Evolutionary conservation across 108 stramenopile genomes (phyloP).

Genomic region (Skeletonema tropicum): DNA sequence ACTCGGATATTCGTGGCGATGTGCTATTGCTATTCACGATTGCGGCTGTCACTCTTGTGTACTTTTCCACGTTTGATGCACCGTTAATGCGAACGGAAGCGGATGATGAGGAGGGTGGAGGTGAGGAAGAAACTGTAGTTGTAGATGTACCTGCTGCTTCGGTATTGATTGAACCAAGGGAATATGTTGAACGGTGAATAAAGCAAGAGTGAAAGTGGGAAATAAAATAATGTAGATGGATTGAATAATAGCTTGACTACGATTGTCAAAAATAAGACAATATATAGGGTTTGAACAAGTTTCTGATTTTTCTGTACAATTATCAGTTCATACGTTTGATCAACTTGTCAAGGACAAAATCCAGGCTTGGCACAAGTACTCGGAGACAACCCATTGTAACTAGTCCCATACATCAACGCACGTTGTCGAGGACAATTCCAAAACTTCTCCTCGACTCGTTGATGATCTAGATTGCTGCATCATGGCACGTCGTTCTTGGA

Average conservation of each 20-base stretch:
- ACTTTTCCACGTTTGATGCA: constrained; percentile 57
- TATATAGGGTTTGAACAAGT: not conserved
- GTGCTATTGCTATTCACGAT: constrained; percentile 51
- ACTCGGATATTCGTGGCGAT: constrained; percentile 57
- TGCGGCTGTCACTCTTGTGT: constrained; percentile 47
- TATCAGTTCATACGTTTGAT: not conserved
- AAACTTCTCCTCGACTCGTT: constrained; percentile 48
- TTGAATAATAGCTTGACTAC: constrained; percentile 3
- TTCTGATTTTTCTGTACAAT: no score
- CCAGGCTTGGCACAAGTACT: constrained; percentile 21
- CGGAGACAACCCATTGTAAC: constrained; percentile 34
- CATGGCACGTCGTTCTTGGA: constrained; percentile 50
- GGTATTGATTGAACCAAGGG: no score
- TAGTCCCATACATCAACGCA: constrained; percentile 43
- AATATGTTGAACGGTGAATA: not conserved
- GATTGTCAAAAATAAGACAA: not conserved
- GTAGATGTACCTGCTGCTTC: not conserved
- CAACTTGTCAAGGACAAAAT: constrained; percentile 20
- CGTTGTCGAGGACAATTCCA: constrained; percentile 58
- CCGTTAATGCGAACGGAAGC: constrained; percentile 51
- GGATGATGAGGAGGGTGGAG: constrained; percentile 31
- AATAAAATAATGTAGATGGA: not conserved
- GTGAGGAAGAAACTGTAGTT: not conserved
- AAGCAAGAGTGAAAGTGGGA: not conserved
- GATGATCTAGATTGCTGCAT: constrained; percentile 53